These are phyloP conservation scores for Sclerotinia trifoliorum DNA, from an alignment of 2,329 filamentous ascomycete genomes.

Conservation along the genomic window DNA sequence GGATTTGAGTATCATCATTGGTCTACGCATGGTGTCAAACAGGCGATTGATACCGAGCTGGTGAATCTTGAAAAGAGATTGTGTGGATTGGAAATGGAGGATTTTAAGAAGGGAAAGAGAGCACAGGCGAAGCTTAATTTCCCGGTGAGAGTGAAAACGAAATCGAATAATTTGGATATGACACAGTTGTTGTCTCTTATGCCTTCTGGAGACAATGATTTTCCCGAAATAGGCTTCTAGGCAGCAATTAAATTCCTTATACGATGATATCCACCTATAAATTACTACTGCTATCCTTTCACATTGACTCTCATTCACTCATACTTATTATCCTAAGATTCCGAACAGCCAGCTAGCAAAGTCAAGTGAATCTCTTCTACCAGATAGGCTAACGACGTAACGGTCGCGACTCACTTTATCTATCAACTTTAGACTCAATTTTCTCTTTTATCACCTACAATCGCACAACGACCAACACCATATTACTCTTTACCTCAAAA, in stretches of 20 bases:
- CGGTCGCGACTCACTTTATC: background rate
- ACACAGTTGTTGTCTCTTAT: background rate
- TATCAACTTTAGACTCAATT: background rate
- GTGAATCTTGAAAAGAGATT: background rate
- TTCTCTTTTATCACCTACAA: background rate
- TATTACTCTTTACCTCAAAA: no score
- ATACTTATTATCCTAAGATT: background rate
- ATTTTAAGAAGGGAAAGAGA: constrained; percentile 14
- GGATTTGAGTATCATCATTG: constrained; percentile 1
- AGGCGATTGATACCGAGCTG: constrained; percentile 1
- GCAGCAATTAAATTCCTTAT: background rate
- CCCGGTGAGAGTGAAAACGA: background rate
- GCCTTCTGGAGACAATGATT: background rate
- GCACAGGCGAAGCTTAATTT: background rate
- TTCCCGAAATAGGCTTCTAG: no score
- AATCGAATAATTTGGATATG: background rate
- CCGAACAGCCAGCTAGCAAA: background rate
- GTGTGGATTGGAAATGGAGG: constrained; percentile 6
- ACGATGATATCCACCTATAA: background rate
- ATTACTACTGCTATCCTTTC: background rate
- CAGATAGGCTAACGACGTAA: background rate
- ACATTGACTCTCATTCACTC: background rate
- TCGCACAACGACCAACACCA: background rate
- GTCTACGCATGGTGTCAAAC: constrained; percentile 17
- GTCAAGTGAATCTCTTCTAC: background rate